phyloP scores from a whole-genome alignment of 75 land plant genomes.

The Isoetes taiwanensis region DNA sequence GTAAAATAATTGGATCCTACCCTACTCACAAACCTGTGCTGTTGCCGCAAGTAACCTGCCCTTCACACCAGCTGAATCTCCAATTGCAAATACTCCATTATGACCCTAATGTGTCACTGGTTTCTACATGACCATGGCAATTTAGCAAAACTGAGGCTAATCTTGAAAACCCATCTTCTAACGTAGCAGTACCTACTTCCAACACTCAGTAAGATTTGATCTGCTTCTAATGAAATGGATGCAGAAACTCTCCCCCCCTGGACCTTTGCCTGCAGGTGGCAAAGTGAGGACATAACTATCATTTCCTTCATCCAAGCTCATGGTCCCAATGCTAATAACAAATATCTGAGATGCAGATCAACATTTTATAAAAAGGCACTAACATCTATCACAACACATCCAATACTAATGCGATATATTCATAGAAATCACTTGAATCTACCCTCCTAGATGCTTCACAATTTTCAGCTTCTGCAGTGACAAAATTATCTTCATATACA shows the following conservation, averaged over 20 bases:
- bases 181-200: constrained; percentile 61
- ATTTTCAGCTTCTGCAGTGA: constrained; percentile 67
- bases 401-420: not conserved
- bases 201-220: constrained; percentile 85
- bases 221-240: constrained; percentile 47
- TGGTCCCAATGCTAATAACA: constrained; percentile 44
- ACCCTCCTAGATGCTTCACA: constrained; percentile 83
- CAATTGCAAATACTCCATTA: constrained; percentile 85
- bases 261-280: constrained; percentile 37
- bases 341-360: constrained; percentile 65
- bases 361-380: constrained; percentile 33
- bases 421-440: not conserved
- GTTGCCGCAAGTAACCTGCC: constrained; percentile 76
- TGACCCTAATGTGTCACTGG: constrained; percentile 89
- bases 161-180: constrained; percentile 18
- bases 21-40: constrained; percentile 68
- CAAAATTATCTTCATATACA: constrained; percentile 50
- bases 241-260: constrained; percentile 23
- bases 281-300: constrained; percentile 35
- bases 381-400: not conserved
- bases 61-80: constrained; percentile 76
- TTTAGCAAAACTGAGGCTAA: constrained; percentile 46
- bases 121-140: constrained; percentile 78
- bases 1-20: too few relatives aligned
- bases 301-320: not conserved